phyloP scores from a whole-genome alignment of 768 basidiomycete species.

The Boletus barrowsii region DNA sequence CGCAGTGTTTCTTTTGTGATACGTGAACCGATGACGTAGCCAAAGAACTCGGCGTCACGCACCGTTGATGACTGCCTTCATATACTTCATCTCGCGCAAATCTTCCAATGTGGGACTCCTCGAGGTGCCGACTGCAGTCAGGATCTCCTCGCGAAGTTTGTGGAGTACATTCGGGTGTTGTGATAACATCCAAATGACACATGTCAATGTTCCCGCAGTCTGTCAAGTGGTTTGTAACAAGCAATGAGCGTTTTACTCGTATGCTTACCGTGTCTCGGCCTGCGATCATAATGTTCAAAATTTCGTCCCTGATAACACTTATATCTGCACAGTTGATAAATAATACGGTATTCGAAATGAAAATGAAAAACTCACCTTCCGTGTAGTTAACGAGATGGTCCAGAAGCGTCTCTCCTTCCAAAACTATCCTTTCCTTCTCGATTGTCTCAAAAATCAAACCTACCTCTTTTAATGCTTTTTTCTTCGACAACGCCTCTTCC shows the following conservation, averaged over 20 bases:
- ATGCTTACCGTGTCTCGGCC: conserved; percentile 32
- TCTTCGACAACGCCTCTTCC: conserved; percentile 42
- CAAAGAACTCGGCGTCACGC: not conserved
- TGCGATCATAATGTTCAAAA: conserved; percentile 37
- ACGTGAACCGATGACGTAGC: not conserved
- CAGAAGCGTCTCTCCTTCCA: conserved; percentile 29
- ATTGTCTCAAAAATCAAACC: conserved; percentile 15
- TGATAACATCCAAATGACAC: conserved; percentile 26
- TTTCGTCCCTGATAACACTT: conserved; percentile 34
- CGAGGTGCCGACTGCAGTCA: conserved; percentile 25
- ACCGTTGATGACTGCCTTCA: conserved; percentile 39
- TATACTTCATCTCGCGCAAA: conserved; percentile 38
- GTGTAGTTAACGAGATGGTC: conserved; percentile 30
- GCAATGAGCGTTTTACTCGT: not conserved
- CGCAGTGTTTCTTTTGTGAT: conserved; percentile 28
- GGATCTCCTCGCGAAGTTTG: conserved; percentile 32
- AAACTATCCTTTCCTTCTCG: conserved; percentile 2
- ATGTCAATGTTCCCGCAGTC: conserved; percentile 33
- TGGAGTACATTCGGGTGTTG: conserved; percentile 28
- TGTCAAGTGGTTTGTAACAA: conserved; percentile 2
- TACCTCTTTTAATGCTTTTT: conserved; percentile 23
- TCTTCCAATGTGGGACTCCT: conserved; percentile 30
- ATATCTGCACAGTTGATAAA: conserved; percentile 21
- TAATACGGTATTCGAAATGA: not conserved
- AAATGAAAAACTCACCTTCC: conserved; percentile 18